phyloP scores from a whole-genome alignment of 73 alveolate species.

The Blepharisma stoltei region DNA sequence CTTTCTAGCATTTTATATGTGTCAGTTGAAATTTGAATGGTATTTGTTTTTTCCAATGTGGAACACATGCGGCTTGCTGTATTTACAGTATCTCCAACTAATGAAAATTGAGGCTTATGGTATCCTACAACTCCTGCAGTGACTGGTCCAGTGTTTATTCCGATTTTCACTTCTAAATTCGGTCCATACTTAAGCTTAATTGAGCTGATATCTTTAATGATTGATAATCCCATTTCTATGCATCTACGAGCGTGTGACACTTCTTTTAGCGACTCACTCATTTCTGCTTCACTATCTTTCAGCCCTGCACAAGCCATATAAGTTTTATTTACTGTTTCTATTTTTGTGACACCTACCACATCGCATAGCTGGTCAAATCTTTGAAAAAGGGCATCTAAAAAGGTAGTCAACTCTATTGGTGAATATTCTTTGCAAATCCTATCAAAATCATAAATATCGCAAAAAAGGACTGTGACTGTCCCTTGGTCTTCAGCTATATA shows the following conservation, averaged over 20 bases:
- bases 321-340: constrained; percentile 86
- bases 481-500: constrained; percentile 73
- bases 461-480: constrained; percentile 67
- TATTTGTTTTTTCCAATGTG: constrained; percentile 39
- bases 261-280: constrained; percentile 36
- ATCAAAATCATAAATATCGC: constrained; percentile 79
- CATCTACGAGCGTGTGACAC: constrained; percentile 1
- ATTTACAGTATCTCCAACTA: constrained; percentile 98
- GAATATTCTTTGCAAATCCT: constrained; percentile 51
- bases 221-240: constrained; percentile 2
- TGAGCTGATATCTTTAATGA: not conserved
- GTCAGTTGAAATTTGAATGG: not conserved
- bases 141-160: constrained; percentile 97
- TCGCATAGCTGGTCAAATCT: constrained; percentile 71
- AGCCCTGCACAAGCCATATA: constrained; percentile 88
- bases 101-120: constrained; percentile 96
- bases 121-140: constrained; percentile 98
- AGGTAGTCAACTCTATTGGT: constrained; percentile 49
- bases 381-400: constrained; percentile 65
- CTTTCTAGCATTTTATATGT: constrained; percentile 14
- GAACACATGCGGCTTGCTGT: constrained; percentile 97
- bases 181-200: not conserved
- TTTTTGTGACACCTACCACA: constrained; percentile 41
- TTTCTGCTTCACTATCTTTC: constrained; percentile 56
- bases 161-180: constrained; percentile 74